Base-by-base conservation (phyloP, 495 filamentous ascomycete genomes). In the Aspergillus ostianus region DNA sequence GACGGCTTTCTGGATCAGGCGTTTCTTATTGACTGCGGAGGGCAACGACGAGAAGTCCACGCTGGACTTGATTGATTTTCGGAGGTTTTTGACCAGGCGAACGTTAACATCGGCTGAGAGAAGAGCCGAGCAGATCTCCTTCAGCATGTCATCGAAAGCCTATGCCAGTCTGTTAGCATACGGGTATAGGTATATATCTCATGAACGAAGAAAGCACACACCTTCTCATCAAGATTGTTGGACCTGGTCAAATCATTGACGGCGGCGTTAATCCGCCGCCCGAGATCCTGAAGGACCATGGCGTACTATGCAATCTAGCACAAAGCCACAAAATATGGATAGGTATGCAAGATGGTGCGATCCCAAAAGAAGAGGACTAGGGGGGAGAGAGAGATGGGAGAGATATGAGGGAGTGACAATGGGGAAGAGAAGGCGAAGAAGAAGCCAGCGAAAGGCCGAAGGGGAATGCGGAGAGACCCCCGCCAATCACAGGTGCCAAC, bases 271-370 rank as follows among this genome's bases (percentile, higher is more conserved):
- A 99, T 97, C 73, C 95, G 95, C 83, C 93, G 91, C 63, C 94
- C 94, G 23, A 99, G 82, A 84, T 98, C 94, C 86, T 96, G 92
- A 63, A 99, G 87, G 82, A 99, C 94, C 94, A 99, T 98, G 68
- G 54, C 80, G 73, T 51, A 56, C 61, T 10, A 30, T 15, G 51
- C 55, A 8, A 27, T 51, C n/a, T 29, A 15, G 56, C 36, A 44
- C n/a, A 26, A 17, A 2, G 13, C 21, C 36, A 61, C 54, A 53
- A 55, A 46, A 50, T 46, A 59, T 53, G 41, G 45, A 36, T 3
- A 17, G 47, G n/a, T 21, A 26, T 20, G 47, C 47, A 49, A 15
- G 47, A 10, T 15, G 3, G 36, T 8, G 32, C 9, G 32, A 36
- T 12, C 32, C 6, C 6, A 9, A 36, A 36, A 13, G 32, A 36